Percentiles rank a stretch among this genome's conserved stretches.
Evolutionary conservation across 2,329 filamentous ascomycete genomes (phyloP).

Genomic region (Metarhizium anisopliae): DNA sequence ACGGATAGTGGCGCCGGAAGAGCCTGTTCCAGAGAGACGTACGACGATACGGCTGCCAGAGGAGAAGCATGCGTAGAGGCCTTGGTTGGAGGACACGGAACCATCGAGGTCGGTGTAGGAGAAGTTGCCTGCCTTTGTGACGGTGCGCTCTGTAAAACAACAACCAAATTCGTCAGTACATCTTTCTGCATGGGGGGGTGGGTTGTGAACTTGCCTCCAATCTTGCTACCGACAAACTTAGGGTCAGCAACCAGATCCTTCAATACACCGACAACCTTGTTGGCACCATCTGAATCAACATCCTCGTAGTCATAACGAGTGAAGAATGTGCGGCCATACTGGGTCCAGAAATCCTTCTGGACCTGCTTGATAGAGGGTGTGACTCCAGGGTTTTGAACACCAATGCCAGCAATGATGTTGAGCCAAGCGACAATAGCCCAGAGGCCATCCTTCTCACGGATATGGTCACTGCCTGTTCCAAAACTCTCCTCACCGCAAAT

Average conservation of each 20-base stretch:
- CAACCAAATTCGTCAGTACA: conserved; percentile 3
- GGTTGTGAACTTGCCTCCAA: conserved; percentile 47
- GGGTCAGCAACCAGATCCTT: conserved; percentile 66
- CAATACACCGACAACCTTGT: conserved; percentile 79
- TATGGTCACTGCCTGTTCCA: conserved; percentile 96
- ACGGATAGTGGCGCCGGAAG: conserved; percentile 90
- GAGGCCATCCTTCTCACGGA: conserved; percentile 96
- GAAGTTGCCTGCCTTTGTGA: conserved; percentile 88
- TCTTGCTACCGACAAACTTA: conserved; percentile 71
- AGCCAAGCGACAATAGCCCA: conserved; percentile 98
- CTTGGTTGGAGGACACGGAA: conserved; percentile 91
- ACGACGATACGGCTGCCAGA: conserved; percentile 94
- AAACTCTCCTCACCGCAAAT: conserved; percentile 99
- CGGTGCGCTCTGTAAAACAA: conserved; percentile 55
- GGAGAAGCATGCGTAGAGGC: conserved; percentile 88
- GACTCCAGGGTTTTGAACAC: conserved; percentile 67
- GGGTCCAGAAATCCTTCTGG: conserved; percentile 93
- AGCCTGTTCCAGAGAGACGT: conserved; percentile 88
- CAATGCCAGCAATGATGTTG: conserved; percentile 94
- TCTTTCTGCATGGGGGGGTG: background rate
- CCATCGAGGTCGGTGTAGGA: conserved; percentile 98
- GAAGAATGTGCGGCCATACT: conserved; percentile 97
- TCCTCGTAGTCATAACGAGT: conserved; percentile 98
- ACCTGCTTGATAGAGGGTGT: conserved; percentile 92
- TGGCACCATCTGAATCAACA: conserved; percentile 82